A percentile compares a stretch with the other conserved stretches of the same genome.
phyloP scores from a whole-genome alignment of 306 rosid genomes.

The Herpetospermum pedunculosum region DNA sequence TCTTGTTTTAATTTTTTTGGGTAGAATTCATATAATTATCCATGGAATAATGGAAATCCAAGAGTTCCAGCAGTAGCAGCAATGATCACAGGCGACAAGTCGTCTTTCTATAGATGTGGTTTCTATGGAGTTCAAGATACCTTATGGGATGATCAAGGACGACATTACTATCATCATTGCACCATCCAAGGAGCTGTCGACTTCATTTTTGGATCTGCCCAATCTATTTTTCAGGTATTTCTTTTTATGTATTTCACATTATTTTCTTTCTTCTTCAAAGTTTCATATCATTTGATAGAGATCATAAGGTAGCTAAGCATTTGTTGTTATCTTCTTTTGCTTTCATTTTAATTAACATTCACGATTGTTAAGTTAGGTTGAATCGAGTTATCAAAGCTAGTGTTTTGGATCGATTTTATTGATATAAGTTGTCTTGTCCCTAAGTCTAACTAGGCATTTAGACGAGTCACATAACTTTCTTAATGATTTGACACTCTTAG shows the following conservation, averaged over 20 bases:
- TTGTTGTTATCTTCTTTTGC: background rate
- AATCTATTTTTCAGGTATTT: conserved; percentile 57
- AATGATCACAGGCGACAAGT: conserved; percentile 42
- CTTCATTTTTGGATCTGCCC: conserved; percentile 70
- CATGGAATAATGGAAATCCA: background rate
- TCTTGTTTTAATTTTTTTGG: too few relatives aligned
- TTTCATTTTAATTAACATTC: background rate
- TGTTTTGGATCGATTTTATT: background rate
- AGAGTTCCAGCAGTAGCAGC: conserved; percentile 52
- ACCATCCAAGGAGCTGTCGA: conserved; percentile 73
- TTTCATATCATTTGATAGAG: background rate
- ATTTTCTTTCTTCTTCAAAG: background rate
- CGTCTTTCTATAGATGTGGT: conserved; percentile 34
- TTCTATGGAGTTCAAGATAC: conserved; percentile 80
- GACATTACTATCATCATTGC: conserved; percentile 56
- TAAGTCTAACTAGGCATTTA: too few relatives aligned
- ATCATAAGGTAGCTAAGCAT: background rate
- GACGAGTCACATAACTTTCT: too few relatives aligned
- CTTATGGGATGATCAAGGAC: conserved; percentile 62
- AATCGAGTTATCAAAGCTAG: background rate
- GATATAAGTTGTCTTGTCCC: background rate
- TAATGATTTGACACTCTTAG: too few relatives aligned
- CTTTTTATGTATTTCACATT: too few relatives aligned
- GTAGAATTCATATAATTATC: conserved; percentile 43
- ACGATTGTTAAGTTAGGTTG: background rate